Evolutionary conservation across 352 stramenopile species (phyloP).

Genomic region (Globisporangium uncinulatum): DNA sequence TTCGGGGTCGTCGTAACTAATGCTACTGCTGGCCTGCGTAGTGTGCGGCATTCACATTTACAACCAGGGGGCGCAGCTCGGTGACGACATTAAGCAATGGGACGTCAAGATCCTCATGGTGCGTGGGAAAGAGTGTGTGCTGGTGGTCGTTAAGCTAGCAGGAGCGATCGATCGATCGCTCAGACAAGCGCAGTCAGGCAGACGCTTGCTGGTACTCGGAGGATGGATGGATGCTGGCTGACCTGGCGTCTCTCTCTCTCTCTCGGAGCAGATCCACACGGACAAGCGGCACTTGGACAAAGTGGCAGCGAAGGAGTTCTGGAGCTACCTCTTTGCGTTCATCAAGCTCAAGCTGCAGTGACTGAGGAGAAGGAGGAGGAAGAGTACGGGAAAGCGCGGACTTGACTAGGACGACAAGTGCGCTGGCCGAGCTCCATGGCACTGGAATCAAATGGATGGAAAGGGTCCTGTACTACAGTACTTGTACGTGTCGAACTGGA

Average conservation of each 20-base stretch:
- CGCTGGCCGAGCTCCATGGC: too few relatives aligned
- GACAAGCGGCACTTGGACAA: conserved; percentile 91
- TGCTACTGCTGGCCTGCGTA: conserved; percentile 14
- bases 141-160: not conserved
- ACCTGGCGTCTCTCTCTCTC: not conserved
- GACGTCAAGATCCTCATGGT: conserved; percentile 89
- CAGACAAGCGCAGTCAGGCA: too few relatives aligned
- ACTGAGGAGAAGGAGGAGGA: conserved; percentile 3
- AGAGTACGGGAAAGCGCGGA: too few relatives aligned
- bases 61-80: conserved; percentile 73
- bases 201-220: not conserved
- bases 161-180: not conserved
- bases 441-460: too few relatives aligned
- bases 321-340: conserved; percentile 86
- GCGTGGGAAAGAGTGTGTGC: conserved; percentile 1
- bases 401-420: too few relatives aligned
- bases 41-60: conserved; percentile 84
- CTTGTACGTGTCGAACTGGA: too few relatives aligned
- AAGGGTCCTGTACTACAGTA: too few relatives aligned
- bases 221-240: not conserved
- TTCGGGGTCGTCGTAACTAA: not conserved
- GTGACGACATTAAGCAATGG: conserved; percentile 85
- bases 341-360: conserved; percentile 81
- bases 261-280: conserved; percentile 61
- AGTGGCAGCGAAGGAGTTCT: conserved; percentile 86